Base-by-base conservation (phyloP, 2,329 filamentous ascomycete genomes). In the Colletotrichum cordylinicola region DNA sequence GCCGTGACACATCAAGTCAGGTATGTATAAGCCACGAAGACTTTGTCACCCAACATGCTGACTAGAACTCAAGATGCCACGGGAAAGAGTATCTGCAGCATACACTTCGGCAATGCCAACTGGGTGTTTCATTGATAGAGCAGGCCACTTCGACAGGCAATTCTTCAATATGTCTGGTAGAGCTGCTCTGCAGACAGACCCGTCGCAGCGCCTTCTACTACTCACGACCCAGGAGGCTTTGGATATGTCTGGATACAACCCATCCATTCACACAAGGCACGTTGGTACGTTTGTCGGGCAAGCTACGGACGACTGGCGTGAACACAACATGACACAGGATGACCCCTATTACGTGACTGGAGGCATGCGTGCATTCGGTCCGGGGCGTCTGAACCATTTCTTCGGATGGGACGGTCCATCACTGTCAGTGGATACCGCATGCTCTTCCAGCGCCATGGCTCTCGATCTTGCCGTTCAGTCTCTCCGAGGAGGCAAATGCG, bases 351-450 rank as follows among this genome's bases (percentile, higher is more conserved):
- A 84, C 0, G 82, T 83, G 2, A 85, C 83, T 0, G 87, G 87
- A 6, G 82, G 78, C 13, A 73, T 84, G 9, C 72, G 80, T 18
- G 78, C 79, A 6, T 86, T 86, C 61, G 71, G 83, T 8, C 72
- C 78, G 2, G 85, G 85, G 13, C 79, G 79, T 27, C 73, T 87
- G 5, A 81, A 78, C 31, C 83, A 87, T 64, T 80, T 79, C 64
- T 86, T 86, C 70, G 84, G 84, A 4, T 86, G 83, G 83, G 82
- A 79, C 1, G 85, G 86, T 0, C 85, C 85, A 0, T 79, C 80
- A 6, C 29, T 85, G n/a, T 80, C 81, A 2, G 70, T 86, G 16
- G 84, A 87, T 62, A 86, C 84, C 4, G 85, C 86, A 0, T 87
- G 85, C 72, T 84, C 83, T 0, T 82, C 85, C 0, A 84, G 84